These are phyloP conservation scores for Adiantum capillusveneris DNA, from an alignment of 75 land plant species.

Conservation along the genomic window DNA sequence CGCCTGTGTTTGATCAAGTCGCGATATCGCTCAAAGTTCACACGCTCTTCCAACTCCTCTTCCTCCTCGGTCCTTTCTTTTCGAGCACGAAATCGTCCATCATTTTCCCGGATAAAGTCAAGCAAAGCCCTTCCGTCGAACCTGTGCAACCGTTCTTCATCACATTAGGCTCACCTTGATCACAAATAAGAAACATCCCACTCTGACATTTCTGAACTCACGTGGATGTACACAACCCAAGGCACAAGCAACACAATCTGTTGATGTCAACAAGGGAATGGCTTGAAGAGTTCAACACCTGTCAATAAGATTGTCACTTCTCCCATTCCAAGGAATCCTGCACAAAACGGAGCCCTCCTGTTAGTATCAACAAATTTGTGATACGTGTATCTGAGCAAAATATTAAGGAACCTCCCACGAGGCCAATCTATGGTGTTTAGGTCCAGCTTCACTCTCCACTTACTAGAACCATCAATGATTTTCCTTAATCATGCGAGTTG, in stretches of 20 bases:
- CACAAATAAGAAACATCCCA: background rate
- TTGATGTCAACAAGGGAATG: conserved; percentile 5
- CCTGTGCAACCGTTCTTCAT: conserved; percentile 28
- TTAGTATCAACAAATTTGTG: too few relatives aligned
- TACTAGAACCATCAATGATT: too few relatives aligned
- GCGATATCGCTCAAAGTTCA: conserved; percentile 99
- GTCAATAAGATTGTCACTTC: conserved; percentile 80
- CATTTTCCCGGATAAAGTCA: conserved; percentile 83
- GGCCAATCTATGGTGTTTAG: too few relatives aligned
- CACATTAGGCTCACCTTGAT: background rate
- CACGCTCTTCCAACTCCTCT: conserved; percentile 97
- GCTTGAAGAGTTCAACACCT: conserved; percentile 34
- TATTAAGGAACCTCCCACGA: too few relatives aligned
- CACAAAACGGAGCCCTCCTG: conserved; percentile 3
- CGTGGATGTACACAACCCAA: conserved; percentile 2
- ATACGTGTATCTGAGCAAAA: too few relatives aligned
- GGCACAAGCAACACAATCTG: background rate
- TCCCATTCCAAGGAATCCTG: conserved; percentile 99
- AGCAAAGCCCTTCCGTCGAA: conserved; percentile 99
- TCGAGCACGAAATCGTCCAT: conserved; percentile 21
- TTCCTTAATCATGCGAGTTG: too few relatives aligned
- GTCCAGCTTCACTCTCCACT: too few relatives aligned
- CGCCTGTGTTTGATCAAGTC: conserved; percentile 99
- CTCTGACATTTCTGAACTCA: background rate
- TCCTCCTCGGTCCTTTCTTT: conserved; percentile 92